These are phyloP conservation scores for Hygrophorus russula DNA, from an alignment of 768 basidiomycete genomes.

Conservation along the genomic window DNA sequence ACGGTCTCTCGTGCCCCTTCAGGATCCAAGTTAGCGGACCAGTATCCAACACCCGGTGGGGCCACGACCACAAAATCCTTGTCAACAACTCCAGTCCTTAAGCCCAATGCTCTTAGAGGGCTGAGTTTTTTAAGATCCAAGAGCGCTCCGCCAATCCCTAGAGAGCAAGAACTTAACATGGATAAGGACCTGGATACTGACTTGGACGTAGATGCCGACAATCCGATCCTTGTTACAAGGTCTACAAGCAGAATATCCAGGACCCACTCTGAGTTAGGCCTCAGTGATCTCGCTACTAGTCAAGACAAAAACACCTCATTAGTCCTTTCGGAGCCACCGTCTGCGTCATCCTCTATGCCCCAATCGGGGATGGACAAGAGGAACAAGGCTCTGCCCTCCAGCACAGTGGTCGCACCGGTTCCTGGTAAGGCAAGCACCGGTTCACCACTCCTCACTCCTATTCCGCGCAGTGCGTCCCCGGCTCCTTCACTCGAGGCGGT, in stretches of 20 bases:
- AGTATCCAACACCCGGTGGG: too few relatives aligned
- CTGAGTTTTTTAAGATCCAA: slow-evolving; percentile 41
- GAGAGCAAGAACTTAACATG: slow-evolving; percentile 16
- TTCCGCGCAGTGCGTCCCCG: slow-evolving; percentile 32
- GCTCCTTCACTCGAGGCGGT: slow-evolving; percentile 56
- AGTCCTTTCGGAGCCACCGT: too few relatives aligned
- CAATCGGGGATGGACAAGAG: slow-evolving; percentile 5
- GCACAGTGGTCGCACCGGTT: too few relatives aligned
- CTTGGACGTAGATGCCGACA: not conserved
- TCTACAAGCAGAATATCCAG: too few relatives aligned
- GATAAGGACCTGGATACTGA: not conserved
- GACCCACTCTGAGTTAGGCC: too few relatives aligned
- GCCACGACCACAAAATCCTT: too few relatives aligned
- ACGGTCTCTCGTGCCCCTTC: slow-evolving; percentile 11
- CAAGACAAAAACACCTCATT: too few relatives aligned
- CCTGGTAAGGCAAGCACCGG: too few relatives aligned
- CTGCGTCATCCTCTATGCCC: too few relatives aligned
- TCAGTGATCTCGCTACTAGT: too few relatives aligned
- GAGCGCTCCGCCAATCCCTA: slow-evolving; percentile 48
- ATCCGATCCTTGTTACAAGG: not conserved
- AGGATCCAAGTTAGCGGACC: not conserved
- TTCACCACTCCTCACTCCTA: slow-evolving; percentile 4
- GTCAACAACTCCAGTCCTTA: slow-evolving; percentile 18
- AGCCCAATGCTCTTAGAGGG: slow-evolving; percentile 33
- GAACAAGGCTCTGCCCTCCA: slow-evolving; percentile 2